phyloP scores from a whole-genome alignment of 129 eudicot species.

The Helianthus tuberosus region DNA sequence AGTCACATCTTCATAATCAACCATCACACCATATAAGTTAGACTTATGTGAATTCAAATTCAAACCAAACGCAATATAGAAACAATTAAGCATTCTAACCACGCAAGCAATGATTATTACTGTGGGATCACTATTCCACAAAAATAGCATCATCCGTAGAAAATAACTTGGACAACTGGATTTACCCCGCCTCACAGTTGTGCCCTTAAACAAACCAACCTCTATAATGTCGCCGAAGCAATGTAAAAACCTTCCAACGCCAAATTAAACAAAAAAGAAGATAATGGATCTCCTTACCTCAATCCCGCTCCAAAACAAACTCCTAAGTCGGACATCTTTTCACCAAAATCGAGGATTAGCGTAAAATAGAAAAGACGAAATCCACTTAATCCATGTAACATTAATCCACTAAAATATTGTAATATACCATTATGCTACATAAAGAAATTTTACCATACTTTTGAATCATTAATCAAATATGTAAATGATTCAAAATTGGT shows the following conservation, averaged over 20 bases:
- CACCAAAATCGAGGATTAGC: background rate
- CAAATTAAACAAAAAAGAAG: background rate
- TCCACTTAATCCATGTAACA: background rate
- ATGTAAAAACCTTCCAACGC: background rate
- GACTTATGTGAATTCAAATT: background rate
- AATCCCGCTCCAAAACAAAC: background rate
- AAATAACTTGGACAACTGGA: background rate
- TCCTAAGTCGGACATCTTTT: background rate
- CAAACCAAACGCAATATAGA: background rate
- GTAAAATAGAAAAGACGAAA: background rate
- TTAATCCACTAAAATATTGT: too few species aligned
- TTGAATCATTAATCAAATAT: too few species aligned
- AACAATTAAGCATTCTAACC: background rate
- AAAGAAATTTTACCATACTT: too few species aligned
- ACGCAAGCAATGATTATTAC: background rate
- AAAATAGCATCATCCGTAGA: background rate
- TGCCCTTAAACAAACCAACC: background rate
- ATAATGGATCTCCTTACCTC: background rate
- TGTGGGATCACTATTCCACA: background rate
- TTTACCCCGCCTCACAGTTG: background rate
- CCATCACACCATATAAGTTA: background rate
- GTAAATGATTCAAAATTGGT: too few species aligned
- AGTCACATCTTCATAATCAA: background rate
- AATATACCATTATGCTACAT: too few species aligned
- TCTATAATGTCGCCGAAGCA: background rate